Base-by-base conservation (phyloP, 768 basidiomycete species). In the Astraeus odoratus region DNA sequence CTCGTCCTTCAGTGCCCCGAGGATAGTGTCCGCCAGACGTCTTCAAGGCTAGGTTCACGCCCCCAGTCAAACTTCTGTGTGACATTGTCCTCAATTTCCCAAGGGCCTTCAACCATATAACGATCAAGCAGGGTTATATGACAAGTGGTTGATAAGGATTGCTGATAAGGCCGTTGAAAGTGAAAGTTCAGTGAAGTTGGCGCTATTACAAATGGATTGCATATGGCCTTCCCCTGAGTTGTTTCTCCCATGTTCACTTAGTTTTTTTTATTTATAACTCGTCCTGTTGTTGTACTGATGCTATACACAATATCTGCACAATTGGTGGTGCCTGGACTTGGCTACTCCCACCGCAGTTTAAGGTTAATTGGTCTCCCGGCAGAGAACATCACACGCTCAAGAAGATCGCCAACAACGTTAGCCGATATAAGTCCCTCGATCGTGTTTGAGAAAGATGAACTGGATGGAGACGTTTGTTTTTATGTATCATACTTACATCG, bases 1-100 rank as follows among this genome's bases (percentile, higher is more conserved):
- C 64, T 7, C 75, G 74, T 44, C 80, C n/a, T n/a, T n/a, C 79
- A 8, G 66, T 71, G 25, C 73, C 73, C 34, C 86, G 83, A 67
- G 71, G 69, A 33, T 67, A 83, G 24, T 80, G 82, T 51, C 70
- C 78, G 1, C 40, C 72, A 4, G 75, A 73, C 4, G 63, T 75
- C 3, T 82, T 96, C 61, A 83, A 90, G 65, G 75, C 82, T 47
- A 89, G 90, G 12, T 81, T 95, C 61, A 59, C 58, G 37, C 72
- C 76, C 1, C 72, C 79, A 41, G 79, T 83, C 22, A 88, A 91
- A 64, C 66, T 82, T 44, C 73, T 98, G 55, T 90, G 92, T 56
- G 93, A 97, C 58, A 77, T 93, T 47, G 82, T 84, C 24, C 83
- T 93, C 54, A 93, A 98, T 61, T 86, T 86, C 37, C 94, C 95